Conservation (phyloP, 73 alveolate genomes). For the Blepharisma japonicum region DNA sequence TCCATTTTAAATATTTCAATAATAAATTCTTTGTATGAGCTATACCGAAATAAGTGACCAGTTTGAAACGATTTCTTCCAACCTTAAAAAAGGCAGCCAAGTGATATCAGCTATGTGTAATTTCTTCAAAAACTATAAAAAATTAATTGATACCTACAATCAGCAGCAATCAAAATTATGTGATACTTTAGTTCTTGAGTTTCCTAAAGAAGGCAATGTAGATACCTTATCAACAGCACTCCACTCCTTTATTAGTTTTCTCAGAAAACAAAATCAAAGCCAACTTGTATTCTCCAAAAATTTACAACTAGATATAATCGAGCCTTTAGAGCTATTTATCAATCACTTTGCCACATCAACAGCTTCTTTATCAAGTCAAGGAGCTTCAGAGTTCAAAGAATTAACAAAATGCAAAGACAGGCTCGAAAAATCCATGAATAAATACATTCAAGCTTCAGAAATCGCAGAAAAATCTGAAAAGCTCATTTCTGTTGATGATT, state of each 20-base stretch:
- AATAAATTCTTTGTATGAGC: not conserved
- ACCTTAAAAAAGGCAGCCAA: constrained; percentile 17
- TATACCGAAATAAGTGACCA: not conserved
- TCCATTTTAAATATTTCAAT: too few species aligned
- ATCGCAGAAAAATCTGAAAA: constrained; percentile 20
- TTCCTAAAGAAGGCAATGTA: too few species aligned
- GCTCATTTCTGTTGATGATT: not conserved
- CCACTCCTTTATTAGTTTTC: too few species aligned
- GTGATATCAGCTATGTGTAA: not conserved
- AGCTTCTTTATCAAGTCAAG: not conserved
- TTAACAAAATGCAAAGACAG: constrained; percentile 15
- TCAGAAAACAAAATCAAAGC: too few species aligned
- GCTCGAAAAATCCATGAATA: not conserved
- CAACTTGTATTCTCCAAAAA: too few species aligned
- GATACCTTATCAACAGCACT: too few species aligned
- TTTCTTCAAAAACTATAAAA: constrained; percentile 1
- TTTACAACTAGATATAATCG: constrained; percentile 12
- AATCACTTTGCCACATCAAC: not conserved
- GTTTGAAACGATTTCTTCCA: not conserved
- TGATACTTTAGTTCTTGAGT: too few species aligned
- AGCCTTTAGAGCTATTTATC: constrained; percentile 26
- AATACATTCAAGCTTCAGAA: constrained; percentile 11
- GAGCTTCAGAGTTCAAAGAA: not conserved
- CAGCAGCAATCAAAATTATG: too few species aligned
- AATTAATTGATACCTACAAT: not conserved